Base-by-base conservation (phyloP, 306 rosid species). In the Hippophae tibetana region DNA sequence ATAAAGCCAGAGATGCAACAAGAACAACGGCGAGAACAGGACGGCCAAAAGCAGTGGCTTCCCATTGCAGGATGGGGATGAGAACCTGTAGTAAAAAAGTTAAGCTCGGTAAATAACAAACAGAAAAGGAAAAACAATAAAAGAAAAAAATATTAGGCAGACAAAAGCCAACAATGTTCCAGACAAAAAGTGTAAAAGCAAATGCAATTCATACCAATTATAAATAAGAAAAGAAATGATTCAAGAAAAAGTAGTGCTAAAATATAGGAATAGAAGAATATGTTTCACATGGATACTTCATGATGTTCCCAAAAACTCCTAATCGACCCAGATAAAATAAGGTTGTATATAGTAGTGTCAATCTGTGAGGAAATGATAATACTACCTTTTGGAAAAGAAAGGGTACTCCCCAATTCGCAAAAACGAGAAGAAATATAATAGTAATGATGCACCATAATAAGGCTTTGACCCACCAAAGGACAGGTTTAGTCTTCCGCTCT, bases 1-100 rank as follows among this genome's bases (percentile, higher is more conserved):
- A 93, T 49, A 88, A 68, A 50, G 97, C 95, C 60, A 93, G 73
- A 73, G 99, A 93, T 74, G 89, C 95, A 64, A 88, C 80, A 5
- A 93, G 95, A 72, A 80, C 76, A 43, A 86, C 23, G 63, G 94
- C 95, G 71, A 93, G 97, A 81, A 70, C 90, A 5, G 99, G 99
- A 62, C 94, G 95, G 67, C 99, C 95, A 70, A 93, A 93, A 67
- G 95, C 81, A 68, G 99, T 88, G 25, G 99, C 95, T 86, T 93
- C 99, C 99, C 99, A 93, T 62, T 82, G 76, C 95, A 93, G 69
- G 42, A 86, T 66, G 42, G 99, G 99, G 71, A 85, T 67, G 71
- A 93, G 81, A 69, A 88, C 73, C 99, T 93, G 57, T 66, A 70
- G 46, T 46, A 43, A 67, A 60, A 54, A 13, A 46, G 14, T 59